phyloP scores from a whole-genome alignment of 2,329 filamentous ascomycete genomes.

The Apiospora arundinis region DNA sequence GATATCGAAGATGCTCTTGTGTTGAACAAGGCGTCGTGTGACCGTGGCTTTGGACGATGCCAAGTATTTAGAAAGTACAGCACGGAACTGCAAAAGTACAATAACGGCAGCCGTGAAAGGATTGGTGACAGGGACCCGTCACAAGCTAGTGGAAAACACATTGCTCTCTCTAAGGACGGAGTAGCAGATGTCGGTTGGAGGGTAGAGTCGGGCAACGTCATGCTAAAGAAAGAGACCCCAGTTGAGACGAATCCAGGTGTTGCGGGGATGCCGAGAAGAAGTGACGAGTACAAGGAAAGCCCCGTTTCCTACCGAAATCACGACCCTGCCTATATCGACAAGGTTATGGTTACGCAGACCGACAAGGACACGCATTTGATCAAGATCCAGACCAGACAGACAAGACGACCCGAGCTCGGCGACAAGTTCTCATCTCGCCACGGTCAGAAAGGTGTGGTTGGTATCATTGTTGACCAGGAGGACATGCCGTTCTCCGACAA shows the following conservation, averaged over 20 bases:
- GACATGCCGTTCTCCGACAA: constrained; percentile 95
- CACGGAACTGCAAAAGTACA: constrained; percentile 85
- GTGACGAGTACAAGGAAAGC: constrained; percentile 70
- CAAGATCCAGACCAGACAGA: constrained; percentile 97
- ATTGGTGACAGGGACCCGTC: constrained; percentile 69
- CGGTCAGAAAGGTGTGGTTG: constrained; percentile 97
- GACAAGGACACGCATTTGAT: constrained; percentile 86
- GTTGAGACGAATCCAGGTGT: constrained; percentile 77
- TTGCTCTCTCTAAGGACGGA: constrained; percentile 82
- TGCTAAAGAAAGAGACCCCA: constrained; percentile 89
- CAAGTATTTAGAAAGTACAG: constrained; percentile 98
- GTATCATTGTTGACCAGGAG: constrained; percentile 94
- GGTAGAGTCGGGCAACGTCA: constrained; percentile 80
- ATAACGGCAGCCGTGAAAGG: constrained; percentile 76
- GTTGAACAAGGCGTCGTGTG: constrained; percentile 93
- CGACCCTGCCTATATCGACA: constrained; percentile 90
- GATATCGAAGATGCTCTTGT: constrained; percentile 99
- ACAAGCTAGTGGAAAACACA: constrained; percentile 70
- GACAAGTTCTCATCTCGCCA: constrained; percentile 99
- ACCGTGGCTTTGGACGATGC: constrained; percentile 93
- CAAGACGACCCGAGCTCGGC: constrained; percentile 89
- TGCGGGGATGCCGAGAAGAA: constrained; percentile 65
- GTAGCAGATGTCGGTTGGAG: constrained; percentile 85
- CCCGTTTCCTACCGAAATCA: constrained; percentile 81
- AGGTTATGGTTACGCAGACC: constrained; percentile 90